Percentiles rank a stretch among this genome's conserved stretches.
phyloP scores from a whole-genome alignment of 2,329 filamentous ascomycete species.

The Xylariaceae sp. region DNA sequence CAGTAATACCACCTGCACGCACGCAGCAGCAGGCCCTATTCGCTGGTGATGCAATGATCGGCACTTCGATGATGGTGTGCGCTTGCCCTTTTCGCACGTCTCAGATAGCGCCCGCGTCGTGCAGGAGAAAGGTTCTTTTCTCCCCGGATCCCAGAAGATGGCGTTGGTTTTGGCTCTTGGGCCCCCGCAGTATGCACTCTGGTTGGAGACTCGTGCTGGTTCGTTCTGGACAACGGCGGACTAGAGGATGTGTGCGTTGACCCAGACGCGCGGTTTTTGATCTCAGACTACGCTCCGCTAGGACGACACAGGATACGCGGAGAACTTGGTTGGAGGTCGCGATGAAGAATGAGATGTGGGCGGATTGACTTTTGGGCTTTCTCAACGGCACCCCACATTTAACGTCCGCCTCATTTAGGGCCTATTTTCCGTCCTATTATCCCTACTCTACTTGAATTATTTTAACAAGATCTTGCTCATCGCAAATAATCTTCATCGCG shows the following conservation, averaged over 20 bases:
- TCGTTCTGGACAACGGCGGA: slow-evolving; percentile 3
- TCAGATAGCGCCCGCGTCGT: slow-evolving; percentile 12
- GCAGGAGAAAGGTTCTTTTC: slow-evolving; percentile 2
- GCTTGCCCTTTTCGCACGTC: slow-evolving; percentile 8
- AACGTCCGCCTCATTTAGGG: not conserved
- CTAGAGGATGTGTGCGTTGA: too few relatives aligned
- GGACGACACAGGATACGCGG: too few relatives aligned
- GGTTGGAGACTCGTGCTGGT: not conserved
- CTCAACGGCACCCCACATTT: not conserved
- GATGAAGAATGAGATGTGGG: not conserved
- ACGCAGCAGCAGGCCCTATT: slow-evolving; percentile 5
- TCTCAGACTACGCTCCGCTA: too few relatives aligned
- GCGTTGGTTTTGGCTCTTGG: not conserved
- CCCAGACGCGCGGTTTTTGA: too few relatives aligned
- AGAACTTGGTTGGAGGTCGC: not conserved
- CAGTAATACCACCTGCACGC: slow-evolving; percentile 2
- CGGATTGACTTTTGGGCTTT: too few relatives aligned
- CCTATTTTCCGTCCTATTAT: not conserved
- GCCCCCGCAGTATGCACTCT: not conserved
- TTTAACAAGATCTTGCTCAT: too few relatives aligned
- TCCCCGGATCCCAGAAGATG: slow-evolving; percentile 11
- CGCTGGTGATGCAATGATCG: slow-evolving; percentile 1
- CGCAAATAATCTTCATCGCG: too few relatives aligned
- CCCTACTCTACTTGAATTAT: too few relatives aligned
- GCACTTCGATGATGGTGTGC: not conserved